Conservation (phyloP, 805 yeast species). For the Yamadazyma laniorum region DNA sequence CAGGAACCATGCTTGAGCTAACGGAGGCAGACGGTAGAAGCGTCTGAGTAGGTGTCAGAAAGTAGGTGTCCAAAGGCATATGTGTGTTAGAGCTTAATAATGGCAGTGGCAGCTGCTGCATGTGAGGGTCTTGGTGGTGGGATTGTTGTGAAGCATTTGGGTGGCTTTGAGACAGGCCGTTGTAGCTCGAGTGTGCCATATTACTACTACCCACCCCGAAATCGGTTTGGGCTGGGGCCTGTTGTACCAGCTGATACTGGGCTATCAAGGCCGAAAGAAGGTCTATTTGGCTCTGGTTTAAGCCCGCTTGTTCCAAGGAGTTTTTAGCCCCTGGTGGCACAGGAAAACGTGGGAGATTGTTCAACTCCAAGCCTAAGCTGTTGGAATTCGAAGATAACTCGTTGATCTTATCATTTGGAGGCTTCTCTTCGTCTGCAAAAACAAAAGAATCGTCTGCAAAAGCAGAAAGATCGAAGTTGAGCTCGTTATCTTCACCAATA, state of each 20-base stretch:
- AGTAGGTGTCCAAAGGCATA: not conserved
- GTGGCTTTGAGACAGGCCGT: not conserved
- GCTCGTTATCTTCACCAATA: constrained; percentile 50
- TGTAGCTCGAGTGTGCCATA: not conserved
- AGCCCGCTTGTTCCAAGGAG: constrained; percentile 63
- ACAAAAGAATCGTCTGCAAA: constrained; percentile 80
- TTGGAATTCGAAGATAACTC: not conserved
- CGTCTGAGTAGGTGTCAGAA: not conserved
- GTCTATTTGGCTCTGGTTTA: constrained; percentile 67
- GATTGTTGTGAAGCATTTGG: not conserved
- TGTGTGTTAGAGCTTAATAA: not conserved
- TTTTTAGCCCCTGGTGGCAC: constrained; percentile 74
- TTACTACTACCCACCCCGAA: not conserved
- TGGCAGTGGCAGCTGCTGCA: not conserved
- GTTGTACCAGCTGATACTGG: constrained; percentile 48
- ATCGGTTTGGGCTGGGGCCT: constrained; percentile 12
- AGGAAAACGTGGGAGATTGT: constrained; percentile 53
- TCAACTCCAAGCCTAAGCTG: constrained; percentile 6
- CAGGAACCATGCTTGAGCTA: not conserved
- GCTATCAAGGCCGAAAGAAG: constrained; percentile 72
- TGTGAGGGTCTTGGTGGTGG: not conserved
- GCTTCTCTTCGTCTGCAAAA: constrained; percentile 80
- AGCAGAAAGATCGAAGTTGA: constrained; percentile 63
- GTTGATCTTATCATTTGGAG: constrained; percentile 28
- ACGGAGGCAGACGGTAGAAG: not conserved